phyloP scores from a whole-genome alignment of 2,329 filamentous ascomycete genomes.

The Bimuria novae-zelandiae region DNA sequence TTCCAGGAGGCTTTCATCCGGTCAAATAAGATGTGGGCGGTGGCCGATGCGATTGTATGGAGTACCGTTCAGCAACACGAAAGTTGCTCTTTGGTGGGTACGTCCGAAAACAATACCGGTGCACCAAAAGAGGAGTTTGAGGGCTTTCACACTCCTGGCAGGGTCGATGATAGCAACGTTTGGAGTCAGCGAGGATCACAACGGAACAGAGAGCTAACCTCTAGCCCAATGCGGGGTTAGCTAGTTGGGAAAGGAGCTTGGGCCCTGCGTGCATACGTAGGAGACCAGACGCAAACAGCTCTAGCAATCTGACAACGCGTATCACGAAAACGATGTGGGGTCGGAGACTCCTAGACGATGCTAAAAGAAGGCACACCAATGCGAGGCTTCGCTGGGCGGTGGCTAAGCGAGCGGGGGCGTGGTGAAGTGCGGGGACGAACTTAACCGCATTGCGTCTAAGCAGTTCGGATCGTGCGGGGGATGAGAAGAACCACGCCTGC shows the following conservation, averaged over 20 bases:
- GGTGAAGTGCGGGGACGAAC: conserved; percentile 8
- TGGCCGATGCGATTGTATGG: neutral
- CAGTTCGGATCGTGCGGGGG: neutral
- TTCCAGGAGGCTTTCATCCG: conserved; percentile 8
- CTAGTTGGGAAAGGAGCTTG: neutral
- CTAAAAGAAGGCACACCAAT: neutral
- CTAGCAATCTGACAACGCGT: neutral
- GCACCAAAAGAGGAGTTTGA: neutral
- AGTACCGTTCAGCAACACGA: too few relatives aligned
- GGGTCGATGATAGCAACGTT: too few relatives aligned
- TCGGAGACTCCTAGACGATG: conserved; percentile 19
- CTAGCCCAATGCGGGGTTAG: conserved; percentile 2
- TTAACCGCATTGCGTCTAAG: neutral
- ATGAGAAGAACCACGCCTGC: neutral
- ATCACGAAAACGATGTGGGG: conserved; percentile 36
- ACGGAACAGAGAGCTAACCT: neutral
- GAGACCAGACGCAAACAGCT: neutral
- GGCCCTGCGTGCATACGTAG: conserved; percentile 2
- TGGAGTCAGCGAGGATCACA: neutral
- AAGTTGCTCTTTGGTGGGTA: too few relatives aligned
- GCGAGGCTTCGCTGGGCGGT: conserved; percentile 4
- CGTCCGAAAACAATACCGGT: neutral
- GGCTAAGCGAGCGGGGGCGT: conserved; percentile 23
- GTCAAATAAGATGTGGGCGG: neutral
- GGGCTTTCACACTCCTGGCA: neutral